Conservation (phyloP, 176 grass and related monocot species). For the Eragrostis nindensis region DNA sequence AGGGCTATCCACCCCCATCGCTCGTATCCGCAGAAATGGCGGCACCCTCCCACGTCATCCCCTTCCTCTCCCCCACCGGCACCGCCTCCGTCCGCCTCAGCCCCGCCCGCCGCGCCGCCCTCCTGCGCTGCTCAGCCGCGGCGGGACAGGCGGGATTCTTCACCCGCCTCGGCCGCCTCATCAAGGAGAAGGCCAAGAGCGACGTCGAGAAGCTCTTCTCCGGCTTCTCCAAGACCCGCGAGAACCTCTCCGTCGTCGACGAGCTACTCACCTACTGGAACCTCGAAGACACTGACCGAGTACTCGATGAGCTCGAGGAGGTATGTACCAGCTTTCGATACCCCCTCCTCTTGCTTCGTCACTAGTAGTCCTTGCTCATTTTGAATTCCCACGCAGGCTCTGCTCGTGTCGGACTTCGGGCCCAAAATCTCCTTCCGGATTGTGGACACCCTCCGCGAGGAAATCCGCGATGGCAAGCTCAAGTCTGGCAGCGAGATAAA, state of each 20-base stretch:
- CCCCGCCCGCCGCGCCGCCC: neutral
- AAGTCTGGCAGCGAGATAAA: conserved; percentile 95
- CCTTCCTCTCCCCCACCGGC: conserved; percentile 51
- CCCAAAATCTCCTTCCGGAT: conserved; percentile 94
- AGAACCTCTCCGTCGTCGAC: conserved; percentile 93
- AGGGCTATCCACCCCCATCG: neutral
- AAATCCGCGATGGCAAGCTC: conserved; percentile 91
- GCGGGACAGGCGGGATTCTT: conserved; percentile 96
- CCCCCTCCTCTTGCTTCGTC: neutral
- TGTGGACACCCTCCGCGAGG: conserved; percentile 83
- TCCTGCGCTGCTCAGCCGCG: conserved; percentile 49
- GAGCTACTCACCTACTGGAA: conserved; percentile 99
- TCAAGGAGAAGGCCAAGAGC: conserved; percentile 99
- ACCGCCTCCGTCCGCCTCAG: neutral
- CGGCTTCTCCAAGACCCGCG: conserved; percentile 96
- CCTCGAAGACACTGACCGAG: conserved; percentile 89
- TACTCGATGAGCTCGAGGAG: conserved; percentile 97
- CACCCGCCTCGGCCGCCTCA: conserved; percentile 86
- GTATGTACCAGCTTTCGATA: neutral
- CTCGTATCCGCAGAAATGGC: conserved; percentile 43
- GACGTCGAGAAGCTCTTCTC: conserved; percentile 98
- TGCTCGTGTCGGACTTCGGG: conserved; percentile 96
- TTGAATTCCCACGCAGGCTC: conserved; percentile 48
- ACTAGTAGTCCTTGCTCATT: neutral
- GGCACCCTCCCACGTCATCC: conserved; percentile 59